phyloP scores from a whole-genome alignment of 495 filamentous ascomycete genomes.

The Patellaria atrata region DNA sequence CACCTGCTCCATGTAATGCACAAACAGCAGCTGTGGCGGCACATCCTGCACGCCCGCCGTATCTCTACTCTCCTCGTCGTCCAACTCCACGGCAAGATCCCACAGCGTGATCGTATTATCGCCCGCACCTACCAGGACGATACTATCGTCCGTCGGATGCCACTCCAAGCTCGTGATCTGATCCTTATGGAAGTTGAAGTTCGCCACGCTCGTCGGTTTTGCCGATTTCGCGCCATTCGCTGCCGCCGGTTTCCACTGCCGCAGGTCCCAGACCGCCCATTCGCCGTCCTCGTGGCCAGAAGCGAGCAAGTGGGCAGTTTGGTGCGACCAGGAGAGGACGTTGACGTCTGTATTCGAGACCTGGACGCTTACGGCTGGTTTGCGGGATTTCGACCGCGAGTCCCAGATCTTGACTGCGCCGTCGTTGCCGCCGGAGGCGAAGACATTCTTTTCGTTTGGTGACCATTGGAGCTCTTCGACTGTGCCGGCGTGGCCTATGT shows the following conservation, averaged over 20 bases:
- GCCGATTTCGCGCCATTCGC: conserved; percentile 27
- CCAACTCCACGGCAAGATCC: conserved; percentile 92
- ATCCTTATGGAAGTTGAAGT: conserved; percentile 86
- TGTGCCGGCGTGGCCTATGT: conserved; percentile 66
- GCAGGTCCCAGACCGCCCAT: conserved; percentile 92
- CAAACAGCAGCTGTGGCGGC: conserved; percentile 86
- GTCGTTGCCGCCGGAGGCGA: conserved; percentile 83
- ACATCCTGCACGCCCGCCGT: conserved; percentile 78
- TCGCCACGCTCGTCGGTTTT: conserved; percentile 61
- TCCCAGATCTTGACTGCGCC: conserved; percentile 95
- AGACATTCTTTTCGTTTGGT: conserved; percentile 78
- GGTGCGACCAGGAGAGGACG: conserved; percentile 83
- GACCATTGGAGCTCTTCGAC: conserved; percentile 97
- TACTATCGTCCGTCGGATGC: conserved; percentile 92
- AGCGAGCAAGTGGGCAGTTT: conserved; percentile 76
- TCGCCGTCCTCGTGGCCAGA: conserved; percentile 88
- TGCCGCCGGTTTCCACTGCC: conserved; percentile 70
- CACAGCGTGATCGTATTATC: conserved; percentile 91
- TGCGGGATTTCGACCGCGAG: conserved; percentile 72
- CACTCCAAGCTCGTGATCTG: conserved; percentile 94
- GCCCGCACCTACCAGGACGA: conserved; percentile 79
- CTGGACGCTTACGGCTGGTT: conserved; percentile 70
- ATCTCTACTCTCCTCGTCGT: conserved; percentile 88
- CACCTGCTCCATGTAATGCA: conserved; percentile 85
- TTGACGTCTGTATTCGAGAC: conserved; percentile 81